Base-by-base conservation (phyloP, 2,329 filamentous ascomycete genomes). In the Curvularia hawaiiensis region DNA sequence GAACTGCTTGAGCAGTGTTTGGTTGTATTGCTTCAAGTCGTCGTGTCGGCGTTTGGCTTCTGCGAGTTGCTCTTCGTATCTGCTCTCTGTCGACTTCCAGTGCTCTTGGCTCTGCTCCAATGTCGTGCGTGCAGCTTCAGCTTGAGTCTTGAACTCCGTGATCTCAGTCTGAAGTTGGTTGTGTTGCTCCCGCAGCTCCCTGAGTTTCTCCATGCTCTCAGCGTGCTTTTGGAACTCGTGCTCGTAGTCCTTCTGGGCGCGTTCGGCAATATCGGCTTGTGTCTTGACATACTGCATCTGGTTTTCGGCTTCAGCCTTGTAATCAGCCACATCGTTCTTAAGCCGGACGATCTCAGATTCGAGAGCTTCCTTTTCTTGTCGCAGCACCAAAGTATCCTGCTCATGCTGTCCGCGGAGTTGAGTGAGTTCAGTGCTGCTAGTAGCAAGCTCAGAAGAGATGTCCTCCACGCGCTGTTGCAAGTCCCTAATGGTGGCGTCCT, bases 171-270 rank as follows among this genome's bases (percentile, higher is more conserved):
- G 93, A 60, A 98, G 79, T 65, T 91, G 82, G 69, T 96, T 95
- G 76, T 90, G 85, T 63, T 98, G 92, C 4, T 83, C 82, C 50
- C 95, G 90, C 48, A 97, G 82, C 52, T 83, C 83, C 66, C 96
- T 92, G 14, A 97, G 82, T 35, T 87, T 85, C 77, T 92, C 93
- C 12, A 94, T 91, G n/a, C 94, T 95, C 64, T 97, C 92, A 1
- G 93, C 94, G 77, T 99, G 95, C 79, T 95, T 97, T 69, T 97
- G 85, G 11, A 99, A 84, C 75, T 99, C 95, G 61, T 88, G 88
- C 75, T 99, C 96, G 72, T 99, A 99, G 66, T 95, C 93, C 72
- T 96, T 90, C 74, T 99, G 95, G 3, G 95, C 92, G 75, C 92
- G 90, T 52, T 92, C 88, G 2, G 95, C 92, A 69, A 99, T 98